Evolutionary conservation across 345 rosid genomes (phyloP).

Genomic region (Clausena lansium): DNA sequence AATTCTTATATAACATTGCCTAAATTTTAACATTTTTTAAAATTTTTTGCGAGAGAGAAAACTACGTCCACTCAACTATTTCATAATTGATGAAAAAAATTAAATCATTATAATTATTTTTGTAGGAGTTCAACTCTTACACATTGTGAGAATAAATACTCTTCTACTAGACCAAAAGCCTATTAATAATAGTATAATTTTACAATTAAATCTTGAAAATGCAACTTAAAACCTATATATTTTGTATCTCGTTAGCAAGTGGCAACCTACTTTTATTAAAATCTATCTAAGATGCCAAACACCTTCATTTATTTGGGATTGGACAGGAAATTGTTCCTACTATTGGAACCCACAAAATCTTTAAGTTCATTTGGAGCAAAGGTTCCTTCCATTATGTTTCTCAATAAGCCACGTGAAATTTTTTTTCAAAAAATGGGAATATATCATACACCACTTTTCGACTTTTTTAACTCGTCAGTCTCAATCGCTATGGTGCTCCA

Average conservation of each 20-base stretch:
- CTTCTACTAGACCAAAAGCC: too few species aligned
- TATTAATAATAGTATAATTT: too few species aligned
- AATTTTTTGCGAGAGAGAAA: too few species aligned
- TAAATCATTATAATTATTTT: too few species aligned
- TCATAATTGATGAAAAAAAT: too few species aligned
- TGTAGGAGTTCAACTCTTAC: too few species aligned
- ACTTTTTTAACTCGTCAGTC: neutral
- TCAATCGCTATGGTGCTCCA: neutral
- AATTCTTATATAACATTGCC: too few species aligned
- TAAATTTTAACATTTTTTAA: too few species aligned
- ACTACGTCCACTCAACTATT: too few species aligned
- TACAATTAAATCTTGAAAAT: neutral
- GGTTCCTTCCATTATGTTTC: neutral
- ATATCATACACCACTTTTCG: neutral
- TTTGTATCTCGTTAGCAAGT: neutral
- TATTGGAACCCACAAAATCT: neutral
- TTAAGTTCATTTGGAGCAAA: neutral
- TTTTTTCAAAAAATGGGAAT: neutral
- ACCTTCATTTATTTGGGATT: neutral
- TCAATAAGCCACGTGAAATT: conserved; percentile 10
- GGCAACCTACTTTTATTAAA: neutral
- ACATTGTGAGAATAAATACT: too few species aligned
- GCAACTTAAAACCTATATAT: neutral
- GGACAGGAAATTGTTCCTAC: neutral
- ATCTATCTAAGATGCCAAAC: neutral